Conservation (phyloP, 1,284 basidiomycete species). For the Cryptococcus wingfieldii region DNA sequence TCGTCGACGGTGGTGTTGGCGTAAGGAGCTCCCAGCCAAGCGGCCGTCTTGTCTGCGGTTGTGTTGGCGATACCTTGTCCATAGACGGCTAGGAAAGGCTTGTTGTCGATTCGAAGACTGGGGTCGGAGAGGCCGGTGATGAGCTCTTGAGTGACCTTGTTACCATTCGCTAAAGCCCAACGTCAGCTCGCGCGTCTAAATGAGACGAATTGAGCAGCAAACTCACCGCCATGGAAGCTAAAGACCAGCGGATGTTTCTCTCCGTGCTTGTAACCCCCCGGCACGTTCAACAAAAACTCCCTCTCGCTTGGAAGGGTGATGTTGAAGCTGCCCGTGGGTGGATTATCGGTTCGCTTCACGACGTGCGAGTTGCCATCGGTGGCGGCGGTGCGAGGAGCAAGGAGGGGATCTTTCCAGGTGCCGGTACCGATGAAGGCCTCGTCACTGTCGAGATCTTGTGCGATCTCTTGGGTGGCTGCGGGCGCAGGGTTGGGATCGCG, state of each 20-base stretch:
- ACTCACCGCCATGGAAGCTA: conserved; percentile 30
- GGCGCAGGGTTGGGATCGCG: no score
- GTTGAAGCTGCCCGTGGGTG: conserved; percentile 5
- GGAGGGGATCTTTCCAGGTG: no score
- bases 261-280: conserved; percentile 13
- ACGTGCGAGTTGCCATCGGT: no score
- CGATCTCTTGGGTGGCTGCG: no score
- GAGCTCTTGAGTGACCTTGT: conserved; percentile 18
- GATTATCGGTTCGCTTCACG: not conserved
- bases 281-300: conserved; percentile 21
- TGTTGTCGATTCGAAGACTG: conserved; percentile 13
- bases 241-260: conserved; percentile 19
- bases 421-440: not conserved
- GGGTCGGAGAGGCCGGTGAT: conserved; percentile 22
- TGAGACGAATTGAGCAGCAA: not conserved
- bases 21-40: conserved; percentile 27
- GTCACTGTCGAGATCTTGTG: no score
- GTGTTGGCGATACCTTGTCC: conserved; percentile 26
- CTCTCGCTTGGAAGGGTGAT: conserved; percentile 16
- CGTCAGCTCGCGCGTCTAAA: not conserved
- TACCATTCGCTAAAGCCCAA: conserved; percentile 18
- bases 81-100: conserved; percentile 25
- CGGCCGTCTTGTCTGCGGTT: conserved; percentile 18
- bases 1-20: conserved; percentile 27
- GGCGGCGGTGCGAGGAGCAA: no score